Evolutionary conservation across 306 rosid species (phyloP), one percentile per base, ranked within the genome.

Genomic region (Cucurbita maxima): DNA sequence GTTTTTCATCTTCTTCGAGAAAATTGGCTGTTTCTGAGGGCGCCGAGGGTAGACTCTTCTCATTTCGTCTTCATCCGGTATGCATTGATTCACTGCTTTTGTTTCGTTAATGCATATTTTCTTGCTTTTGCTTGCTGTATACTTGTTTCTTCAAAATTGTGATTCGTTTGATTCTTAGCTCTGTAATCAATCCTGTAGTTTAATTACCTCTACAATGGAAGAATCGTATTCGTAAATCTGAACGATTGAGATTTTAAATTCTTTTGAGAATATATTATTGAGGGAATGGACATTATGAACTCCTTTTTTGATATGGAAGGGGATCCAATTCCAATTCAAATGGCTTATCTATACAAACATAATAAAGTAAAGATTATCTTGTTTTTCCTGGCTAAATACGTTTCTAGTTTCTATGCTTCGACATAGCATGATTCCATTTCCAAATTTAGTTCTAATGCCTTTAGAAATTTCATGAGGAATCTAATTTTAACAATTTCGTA

Each of bases 21-120:
- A 82, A 82, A 19, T n/a, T 54, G 77, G 87, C 89, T 69, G 92
- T 77, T 71, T 84, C 98, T 9, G 90, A 84, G 71, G 81, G 84
- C 12, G 56, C 92, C 53, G 89, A 84, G 62, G 66, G 84, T 57
- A 82, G 86, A 58, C 14, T 87, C 54, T 82, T 68, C 13, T 68
- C 37, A 68, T 88, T 80, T 22, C 76, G 51, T 79, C 88, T 58
- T 56, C 76, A 63, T 84, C 95, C 59, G 90, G 92, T 89, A 72
- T 79, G 79, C 58, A 7, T 54, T 16, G 1, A 57, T 34, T 2
- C 55, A 25, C 30, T 30, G 51, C 15, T 58, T 37, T 7, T 38
- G 14, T 11, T n/a, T 14, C 30, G 14, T 18, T 55, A 18, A 8
- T n/a, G 50, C 44, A n/a, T 13, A 38, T n/a, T 55, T 52, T 2